Evolutionary conservation across 83 land plant species (phyloP), one percentile per base, ranked within the genome.

Genomic region (Larix sibirica): DNA sequence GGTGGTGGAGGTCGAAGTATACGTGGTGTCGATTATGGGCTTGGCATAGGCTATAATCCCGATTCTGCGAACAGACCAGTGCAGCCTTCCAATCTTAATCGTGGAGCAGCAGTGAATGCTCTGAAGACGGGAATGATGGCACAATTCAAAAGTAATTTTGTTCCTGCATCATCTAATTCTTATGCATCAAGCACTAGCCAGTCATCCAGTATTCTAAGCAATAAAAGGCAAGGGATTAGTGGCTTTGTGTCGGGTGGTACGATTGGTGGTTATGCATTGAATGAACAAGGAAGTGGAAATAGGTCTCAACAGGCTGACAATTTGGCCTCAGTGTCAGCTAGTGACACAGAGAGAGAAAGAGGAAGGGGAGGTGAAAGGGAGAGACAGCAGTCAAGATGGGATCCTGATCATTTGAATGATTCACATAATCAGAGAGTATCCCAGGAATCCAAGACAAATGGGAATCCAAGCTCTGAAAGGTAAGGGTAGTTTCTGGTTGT

Each of bases 1-100:
- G 86, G 91, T 26, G 92, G 95, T 60, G 80, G 91, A 77, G 95
- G 96, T 59, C 86, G 96, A 67, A 92, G 92, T 86, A 97, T 97
- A 1, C 96, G 99, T 64, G 99, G 99, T 66, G 99, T 97, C 28
- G 99, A 97, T 85, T 97, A 88, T 90, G 99, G 99, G 9, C 71
- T 97, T 79, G 99, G 99, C 21, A 91, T 97, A 69, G 99, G 99
- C 10, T 97, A 97, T 76, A 97, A 76, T 61, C 82, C 92, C 21
- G 98, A 94, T 67, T 77, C 91, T 20, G 60, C 81, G 16, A 85
- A 36, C 44, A 77, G 84, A 65, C 44, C 95, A 40, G 38, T 54
- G 28, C 85, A 89, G 33, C 82, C 77, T 3, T 3, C 85, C 8
- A 80, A 44, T 77, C 87, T 83, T 24, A 84, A 83, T 79, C 92